Base-by-base conservation (phyloP, 2,329 filamentous ascomycete genomes). In the Penicillium sp. region DNA sequence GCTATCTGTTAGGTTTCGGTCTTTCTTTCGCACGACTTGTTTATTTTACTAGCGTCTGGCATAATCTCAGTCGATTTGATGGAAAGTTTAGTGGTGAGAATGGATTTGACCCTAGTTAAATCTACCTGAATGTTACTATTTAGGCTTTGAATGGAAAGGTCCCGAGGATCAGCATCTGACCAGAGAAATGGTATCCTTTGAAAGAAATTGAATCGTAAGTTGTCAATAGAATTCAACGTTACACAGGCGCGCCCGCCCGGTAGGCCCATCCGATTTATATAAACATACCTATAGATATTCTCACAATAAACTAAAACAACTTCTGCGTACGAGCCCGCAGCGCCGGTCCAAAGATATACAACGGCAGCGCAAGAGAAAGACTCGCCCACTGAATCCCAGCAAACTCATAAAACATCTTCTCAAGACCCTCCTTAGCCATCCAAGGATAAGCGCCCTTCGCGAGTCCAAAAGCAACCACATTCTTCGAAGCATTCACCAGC, bases 351-450 rank as follows among this genome's bases (percentile, higher is more conserved):
- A 60, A 49, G 37, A 75, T 67, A 47, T 74, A 76, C 28, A 76
- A 55, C 5, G 72, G 70, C 35, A 74, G 22, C 10, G 57, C 73
- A 28, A 76, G 55, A 2, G 61, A 55, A 15, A 76, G 25, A 34
- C 72, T 63, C 17, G 67, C 71, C 74, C 74, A 76, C 58, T 75
- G 66, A 15, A 73, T 68, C 3, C 58, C 74, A 15, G 73, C 72
- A 57, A 76, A 66, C 54, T 76, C 72, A 53, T 69, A 71, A 48
- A 73, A 74, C 74, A 76, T 75, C 60, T 73, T 75, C 1, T 60
- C 62, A 14, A 76, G 51, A 1, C 73, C 73, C 35, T 72, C 60
- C 22, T 22, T 57, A 14, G 60, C 63, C 59, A 75, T 62, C 73
- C 73, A 76, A 10, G 61, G 22, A 48, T 73, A 71, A 42, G 72